Evolutionary conservation across 179 eudicot genomes (phyloP).

Genomic region (Heliamphora pulchella): DNA sequence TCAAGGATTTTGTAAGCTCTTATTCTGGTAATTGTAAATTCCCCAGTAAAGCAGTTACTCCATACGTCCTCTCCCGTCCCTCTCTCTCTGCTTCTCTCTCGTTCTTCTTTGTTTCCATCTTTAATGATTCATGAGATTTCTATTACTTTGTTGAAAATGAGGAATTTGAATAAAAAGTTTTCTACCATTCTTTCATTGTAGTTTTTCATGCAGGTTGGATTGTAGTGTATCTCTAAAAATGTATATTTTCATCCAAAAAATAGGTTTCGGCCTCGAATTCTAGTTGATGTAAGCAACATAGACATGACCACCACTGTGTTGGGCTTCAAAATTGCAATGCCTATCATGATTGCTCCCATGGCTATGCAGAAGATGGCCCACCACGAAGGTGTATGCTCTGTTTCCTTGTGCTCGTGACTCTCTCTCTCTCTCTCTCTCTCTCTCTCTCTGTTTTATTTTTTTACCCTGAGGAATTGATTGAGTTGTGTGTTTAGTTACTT

Average conservation of each 20-base stretch:
- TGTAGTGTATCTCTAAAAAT: background rate
- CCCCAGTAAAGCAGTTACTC: background rate
- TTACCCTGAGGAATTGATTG: background rate
- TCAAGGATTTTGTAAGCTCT: conserved; percentile 55
- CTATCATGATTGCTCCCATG: conserved; percentile 89
- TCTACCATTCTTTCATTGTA: too few species aligned
- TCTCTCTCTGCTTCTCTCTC: background rate
- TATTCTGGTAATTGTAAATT: background rate
- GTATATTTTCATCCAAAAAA: background rate
- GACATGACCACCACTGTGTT: conserved; percentile 53
- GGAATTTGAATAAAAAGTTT: background rate
- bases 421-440: background rate
- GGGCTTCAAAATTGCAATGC: conserved; percentile 73
- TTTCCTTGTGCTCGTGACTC: background rate
- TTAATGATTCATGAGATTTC: background rate
- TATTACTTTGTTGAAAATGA: background rate
- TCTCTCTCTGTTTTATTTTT: too few species aligned
- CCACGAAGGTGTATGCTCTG: conserved; percentile 47
- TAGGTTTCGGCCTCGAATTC: conserved; percentile 75
- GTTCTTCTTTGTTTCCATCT: background rate
- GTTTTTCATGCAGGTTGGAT: background rate
- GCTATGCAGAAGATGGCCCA: conserved; percentile 88
- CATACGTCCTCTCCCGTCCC: background rate
- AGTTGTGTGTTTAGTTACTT: background rate
- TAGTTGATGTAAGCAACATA: conserved; percentile 61